These are phyloP conservation scores for Sporobolomyces phaffii DNA, from an alignment of 768 basidiomycete species.

Conservation along the genomic window DNA sequence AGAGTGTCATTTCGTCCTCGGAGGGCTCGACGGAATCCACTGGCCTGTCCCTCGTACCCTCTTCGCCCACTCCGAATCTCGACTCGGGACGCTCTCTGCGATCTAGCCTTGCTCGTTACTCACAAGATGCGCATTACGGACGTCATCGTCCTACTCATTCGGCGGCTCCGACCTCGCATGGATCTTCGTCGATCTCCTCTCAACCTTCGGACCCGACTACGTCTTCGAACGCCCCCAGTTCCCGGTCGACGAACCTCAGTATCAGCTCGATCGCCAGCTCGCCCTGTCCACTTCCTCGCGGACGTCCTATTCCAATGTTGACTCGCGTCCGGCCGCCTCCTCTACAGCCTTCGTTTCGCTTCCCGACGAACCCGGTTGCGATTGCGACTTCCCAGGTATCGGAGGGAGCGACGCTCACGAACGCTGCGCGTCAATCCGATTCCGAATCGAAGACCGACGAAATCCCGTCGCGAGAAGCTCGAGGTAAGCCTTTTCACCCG, in stretches of 20 bases:
- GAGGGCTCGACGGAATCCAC: conserved; percentile 21
- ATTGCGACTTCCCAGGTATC: background rate
- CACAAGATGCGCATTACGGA: conserved; percentile 16
- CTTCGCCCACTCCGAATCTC: conserved; percentile 17
- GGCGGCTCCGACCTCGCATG: background rate
- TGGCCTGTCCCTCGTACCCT: conserved; percentile 1
- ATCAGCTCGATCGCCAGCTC: conserved; percentile 23
- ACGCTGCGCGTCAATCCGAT: no score
- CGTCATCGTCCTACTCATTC: conserved; percentile 1
- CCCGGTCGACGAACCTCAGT: conserved; percentile 29
- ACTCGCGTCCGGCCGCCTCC: background rate
- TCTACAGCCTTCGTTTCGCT: conserved; percentile 16
- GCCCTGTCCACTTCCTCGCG: conserved; percentile 22
- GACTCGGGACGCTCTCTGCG: background rate
- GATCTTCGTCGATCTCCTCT: conserved; percentile 1
- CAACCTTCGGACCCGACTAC: background rate
- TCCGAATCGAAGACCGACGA: background rate
- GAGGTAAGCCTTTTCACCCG: background rate
- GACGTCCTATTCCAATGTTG: conserved; percentile 25
- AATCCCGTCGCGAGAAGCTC: background rate
- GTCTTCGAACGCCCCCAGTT: conserved; percentile 8
- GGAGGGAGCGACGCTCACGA: no score
- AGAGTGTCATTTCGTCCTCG: conserved; percentile 20
- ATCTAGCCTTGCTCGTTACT: conserved; percentile 25
- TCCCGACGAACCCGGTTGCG: background rate